phyloP scores from a whole-genome alignment of 371 early-diverging fungal genomes.

The Mortierella sp. region DNA sequence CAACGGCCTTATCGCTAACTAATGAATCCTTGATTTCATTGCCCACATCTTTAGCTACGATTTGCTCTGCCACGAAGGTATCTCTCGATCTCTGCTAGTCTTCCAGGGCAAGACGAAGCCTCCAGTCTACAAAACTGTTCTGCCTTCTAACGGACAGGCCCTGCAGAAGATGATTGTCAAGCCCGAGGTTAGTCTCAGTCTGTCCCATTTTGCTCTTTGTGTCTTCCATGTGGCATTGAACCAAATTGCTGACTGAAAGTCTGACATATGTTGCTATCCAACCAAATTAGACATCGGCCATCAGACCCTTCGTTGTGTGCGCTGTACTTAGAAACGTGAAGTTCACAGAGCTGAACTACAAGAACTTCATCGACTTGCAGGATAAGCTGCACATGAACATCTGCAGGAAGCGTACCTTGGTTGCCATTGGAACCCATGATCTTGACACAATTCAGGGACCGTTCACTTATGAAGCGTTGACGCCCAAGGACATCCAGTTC shows the following conservation, averaged over 20 bases:
- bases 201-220: too few relatives aligned
- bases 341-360: slow-evolving; percentile 88
- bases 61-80: slow-evolving; percentile 95
- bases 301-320: slow-evolving; percentile 93
- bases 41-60: slow-evolving; percentile 80
- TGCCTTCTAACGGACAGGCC: slow-evolving; percentile 67
- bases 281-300: slow-evolving; percentile 67
- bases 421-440: slow-evolving; percentile 99
- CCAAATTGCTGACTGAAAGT: too few relatives aligned
- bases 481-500: slow-evolving; percentile 94
- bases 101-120: slow-evolving; percentile 78
- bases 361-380: slow-evolving; percentile 98
- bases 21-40: neutral
- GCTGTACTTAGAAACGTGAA: slow-evolving; percentile 94
- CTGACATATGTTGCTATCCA: neutral
- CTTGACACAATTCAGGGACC: slow-evolving; percentile 95
- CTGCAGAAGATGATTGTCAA: slow-evolving; percentile 76
- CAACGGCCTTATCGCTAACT: too few relatives aligned
- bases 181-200: slow-evolving; percentile 73
- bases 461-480: slow-evolving; percentile 94
- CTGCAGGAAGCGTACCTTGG: slow-evolving; percentile 96
- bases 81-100: slow-evolving; percentile 87
- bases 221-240: neutral
- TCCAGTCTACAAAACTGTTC: slow-evolving; percentile 72
- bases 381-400: slow-evolving; percentile 99